A percentile compares a stretch with the other conserved stretches of the same genome.
These are phyloP conservation scores for Aspergillus sp. DNA, from an alignment of 2,329 filamentous ascomycete species.

Conservation along the genomic window DNA sequence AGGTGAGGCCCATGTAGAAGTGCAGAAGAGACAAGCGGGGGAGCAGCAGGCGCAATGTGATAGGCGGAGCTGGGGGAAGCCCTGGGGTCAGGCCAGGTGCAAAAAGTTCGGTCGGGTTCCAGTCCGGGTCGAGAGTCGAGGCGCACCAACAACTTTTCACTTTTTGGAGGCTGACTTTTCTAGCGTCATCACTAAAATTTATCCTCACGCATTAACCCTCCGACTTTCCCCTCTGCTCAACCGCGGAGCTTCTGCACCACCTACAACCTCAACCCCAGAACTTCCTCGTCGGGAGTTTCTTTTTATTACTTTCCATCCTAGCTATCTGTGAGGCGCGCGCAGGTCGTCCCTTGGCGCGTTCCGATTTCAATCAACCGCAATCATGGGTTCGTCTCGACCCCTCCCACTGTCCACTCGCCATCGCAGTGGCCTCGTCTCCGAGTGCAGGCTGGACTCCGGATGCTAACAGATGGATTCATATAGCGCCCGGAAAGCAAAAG, in stretches of 20 bases:
- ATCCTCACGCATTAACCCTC: constrained; percentile 40
- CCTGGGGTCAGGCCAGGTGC: constrained; percentile 18
- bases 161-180: constrained; percentile 39
- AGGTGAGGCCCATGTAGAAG: not conserved
- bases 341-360: constrained; percentile 39
- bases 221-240: constrained; percentile 28
- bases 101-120: not conserved
- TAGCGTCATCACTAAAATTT: constrained; percentile 46
- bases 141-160: constrained; percentile 31
- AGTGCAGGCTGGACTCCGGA: constrained; percentile 17
- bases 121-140: constrained; percentile 21
- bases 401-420: constrained; percentile 13
- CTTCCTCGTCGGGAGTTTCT: constrained; percentile 23
- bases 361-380: constrained; percentile 49
- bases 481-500: constrained; percentile 91
- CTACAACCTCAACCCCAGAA: constrained; percentile 17
- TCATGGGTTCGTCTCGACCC: constrained; percentile 53
- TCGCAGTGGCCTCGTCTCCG: constrained; percentile 8
- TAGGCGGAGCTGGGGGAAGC: constrained; percentile 8
- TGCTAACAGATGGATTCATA: constrained; percentile 46
- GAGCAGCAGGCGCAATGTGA: not conserved
- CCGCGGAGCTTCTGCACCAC: constrained; percentile 26
- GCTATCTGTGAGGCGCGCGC: constrained; percentile 40
- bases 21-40: not conserved
- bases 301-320: constrained; percentile 19